phyloP scores from a whole-genome alignment of 192 early-diverging fungal species.

The Coemansia sp. region DNA sequence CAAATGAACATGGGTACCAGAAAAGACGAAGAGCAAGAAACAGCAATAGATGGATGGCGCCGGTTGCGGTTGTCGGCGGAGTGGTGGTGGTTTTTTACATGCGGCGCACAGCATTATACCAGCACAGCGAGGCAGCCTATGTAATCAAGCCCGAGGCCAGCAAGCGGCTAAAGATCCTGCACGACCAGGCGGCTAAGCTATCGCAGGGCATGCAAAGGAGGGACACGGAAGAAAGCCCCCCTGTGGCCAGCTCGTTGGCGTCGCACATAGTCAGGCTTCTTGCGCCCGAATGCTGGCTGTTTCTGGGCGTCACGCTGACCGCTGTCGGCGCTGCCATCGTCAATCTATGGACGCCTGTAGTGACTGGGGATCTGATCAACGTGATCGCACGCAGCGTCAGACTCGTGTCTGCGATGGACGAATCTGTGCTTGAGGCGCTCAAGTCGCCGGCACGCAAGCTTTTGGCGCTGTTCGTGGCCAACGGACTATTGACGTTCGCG shows the following conservation, averaged over 20 bases:
- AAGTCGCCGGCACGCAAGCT: constrained; percentile 55
- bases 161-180: constrained; percentile 35
- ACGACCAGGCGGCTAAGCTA: constrained; percentile 28
- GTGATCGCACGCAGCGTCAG: constrained; percentile 50
- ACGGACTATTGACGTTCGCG: constrained; percentile 62
- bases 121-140: constrained; percentile 23
- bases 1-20: background rate
- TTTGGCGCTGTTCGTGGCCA: constrained; percentile 56
- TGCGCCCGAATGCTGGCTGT: constrained; percentile 57
- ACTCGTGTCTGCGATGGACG: constrained; percentile 12
- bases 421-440: constrained; percentile 28
- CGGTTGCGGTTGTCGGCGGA: constrained; percentile 28
- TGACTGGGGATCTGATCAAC: constrained; percentile 63
- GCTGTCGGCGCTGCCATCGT: constrained; percentile 61
- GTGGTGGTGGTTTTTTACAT: constrained; percentile 15
- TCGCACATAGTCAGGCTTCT: constrained; percentile 37
- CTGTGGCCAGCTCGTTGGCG: background rate
- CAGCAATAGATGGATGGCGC: constrained; percentile 6
- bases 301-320: constrained; percentile 56
- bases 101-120: constrained; percentile 1
- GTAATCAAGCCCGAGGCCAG: constrained; percentile 13
- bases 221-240: background rate
- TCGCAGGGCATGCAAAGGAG: constrained; percentile 11
- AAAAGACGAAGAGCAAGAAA: background rate
- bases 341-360: constrained; percentile 55